Percentiles rank a stretch among this genome's conserved stretches.
phyloP scores from a whole-genome alignment of 2,329 filamentous ascomycete genomes.

The Aspergillus oerlinghausenensis region DNA sequence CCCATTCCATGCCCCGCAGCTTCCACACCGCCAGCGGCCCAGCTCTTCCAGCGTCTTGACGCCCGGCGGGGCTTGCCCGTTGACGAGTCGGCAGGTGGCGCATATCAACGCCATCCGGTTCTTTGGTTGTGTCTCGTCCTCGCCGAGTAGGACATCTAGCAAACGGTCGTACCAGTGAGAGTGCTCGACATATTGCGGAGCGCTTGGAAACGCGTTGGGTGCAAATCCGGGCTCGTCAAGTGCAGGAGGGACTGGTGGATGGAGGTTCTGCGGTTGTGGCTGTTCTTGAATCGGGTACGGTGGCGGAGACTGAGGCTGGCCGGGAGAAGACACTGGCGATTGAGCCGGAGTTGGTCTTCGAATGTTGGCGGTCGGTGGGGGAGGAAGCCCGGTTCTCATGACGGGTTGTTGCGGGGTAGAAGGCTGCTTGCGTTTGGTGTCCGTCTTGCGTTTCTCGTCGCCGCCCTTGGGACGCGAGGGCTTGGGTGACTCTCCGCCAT shows the following conservation, averaged over 20 bases:
- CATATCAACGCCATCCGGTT: conserved; percentile 90
- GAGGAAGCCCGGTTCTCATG: conserved; percentile 51
- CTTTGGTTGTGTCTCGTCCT: conserved; percentile 88
- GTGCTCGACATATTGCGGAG: conserved; percentile 33
- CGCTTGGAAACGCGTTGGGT: conserved; percentile 43
- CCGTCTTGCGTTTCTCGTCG: conserved; percentile 19
- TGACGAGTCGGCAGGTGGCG: conserved; percentile 75
- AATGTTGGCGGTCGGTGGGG: conserved; percentile 64
- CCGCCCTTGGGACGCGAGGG: conserved; percentile 20
- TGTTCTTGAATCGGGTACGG: conserved; percentile 16
- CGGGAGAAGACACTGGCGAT: conserved; percentile 13
- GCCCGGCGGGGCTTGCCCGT: conserved; percentile 91
- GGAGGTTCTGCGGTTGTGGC: conserved; percentile 1
- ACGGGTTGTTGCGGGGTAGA: conserved; percentile 22
- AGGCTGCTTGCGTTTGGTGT: conserved; percentile 15
- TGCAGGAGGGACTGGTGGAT: conserved; percentile 11
- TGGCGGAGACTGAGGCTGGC: conserved; percentile 24
- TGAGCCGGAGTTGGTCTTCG: conserved; percentile 24
- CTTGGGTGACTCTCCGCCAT: conserved; percentile 63
- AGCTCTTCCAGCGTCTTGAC: conserved; percentile 71
- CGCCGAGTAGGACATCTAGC: conserved; percentile 84
- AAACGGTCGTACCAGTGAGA: conserved; percentile 92
- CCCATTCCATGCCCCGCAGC: conserved; percentile 79
- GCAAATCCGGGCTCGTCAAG: conserved; percentile 43
- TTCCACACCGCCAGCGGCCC: conserved; percentile 81